Base-by-base conservation (phyloP, 805 yeast genomes). In the Jamesozyma spencerorum region DNA sequence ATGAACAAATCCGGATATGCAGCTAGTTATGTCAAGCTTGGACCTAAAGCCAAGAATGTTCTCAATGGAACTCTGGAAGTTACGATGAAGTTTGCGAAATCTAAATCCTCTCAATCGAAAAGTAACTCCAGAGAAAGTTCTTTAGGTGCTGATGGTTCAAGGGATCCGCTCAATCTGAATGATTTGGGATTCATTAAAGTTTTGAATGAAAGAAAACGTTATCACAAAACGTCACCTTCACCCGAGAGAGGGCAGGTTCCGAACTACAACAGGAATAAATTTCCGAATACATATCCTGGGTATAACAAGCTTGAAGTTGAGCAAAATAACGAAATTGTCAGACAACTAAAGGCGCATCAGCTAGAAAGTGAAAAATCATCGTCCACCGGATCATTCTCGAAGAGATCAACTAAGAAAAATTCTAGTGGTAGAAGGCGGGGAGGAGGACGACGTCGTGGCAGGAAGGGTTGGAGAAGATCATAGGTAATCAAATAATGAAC, bases 1-100 rank as follows among this genome's bases (percentile, higher is more conserved):
- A 75, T 79, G 69, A 84, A 78, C 49, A 76, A 72, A 17, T 72
- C 77, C n/a, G 94, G 95, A 0, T 88, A 81, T 65, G 83, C 94
- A 0, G 66, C 82, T 2, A 81, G 83, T 39, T 90, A 90, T 53
- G 72, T 88, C 4, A 69, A 69, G 46, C 49, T 70, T 1, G 95
- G 95, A 0, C 65, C 68, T 1, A 63, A 70, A n/a, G 77, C 87
- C 1, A 53, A 60, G 13, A 54, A 53, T 1, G 66, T 86, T 1
- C 51, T 81, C 38, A 49, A 52, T 8, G 74, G 73, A 2, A 54
- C 50, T 3, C 65, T 67, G 43, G 64, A 57, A 36, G 68, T 84
- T n/a, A 57, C 61, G 6, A 74, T 83, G 65, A 63, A 69, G 14
- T 79, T 81, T 55, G 31, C n/a, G 7, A 41, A 28, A 36, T 18